These are phyloP conservation scores for Vaucheria bursata DNA, from an alignment of 352 stramenopile genomes.

Conservation along the genomic window DNA sequence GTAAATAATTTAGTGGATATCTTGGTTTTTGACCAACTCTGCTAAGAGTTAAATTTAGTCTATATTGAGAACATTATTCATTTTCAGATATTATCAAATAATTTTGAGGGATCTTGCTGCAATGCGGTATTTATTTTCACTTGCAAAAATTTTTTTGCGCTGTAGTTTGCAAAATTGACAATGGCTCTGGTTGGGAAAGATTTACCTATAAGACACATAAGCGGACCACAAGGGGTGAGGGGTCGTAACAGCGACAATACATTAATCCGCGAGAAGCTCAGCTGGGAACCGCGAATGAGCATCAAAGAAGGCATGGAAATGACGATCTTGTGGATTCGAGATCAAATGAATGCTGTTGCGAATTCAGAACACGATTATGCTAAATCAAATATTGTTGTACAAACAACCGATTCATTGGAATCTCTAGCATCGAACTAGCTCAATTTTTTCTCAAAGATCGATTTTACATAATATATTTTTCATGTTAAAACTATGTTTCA, in stretches of 20 bases:
- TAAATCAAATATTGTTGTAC: conserved; percentile 43
- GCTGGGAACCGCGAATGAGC: conserved; percentile 64
- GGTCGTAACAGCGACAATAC: conserved; percentile 74
- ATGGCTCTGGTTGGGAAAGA: conserved; percentile 51
- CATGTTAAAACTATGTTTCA: too few relatives aligned
- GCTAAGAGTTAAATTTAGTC: too few relatives aligned
- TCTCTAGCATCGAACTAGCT: conserved; percentile 22
- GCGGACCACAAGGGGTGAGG: conserved; percentile 68
- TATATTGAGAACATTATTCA: too few relatives aligned
- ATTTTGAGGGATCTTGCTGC: too few relatives aligned
- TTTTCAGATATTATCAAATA: too few relatives aligned
- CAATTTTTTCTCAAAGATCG: too few relatives aligned
- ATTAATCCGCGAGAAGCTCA: conserved; percentile 69
- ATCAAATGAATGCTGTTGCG: conserved; percentile 42
- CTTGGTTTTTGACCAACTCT: too few relatives aligned
- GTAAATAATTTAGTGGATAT: too few relatives aligned
- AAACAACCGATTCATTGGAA: conserved; percentile 47
- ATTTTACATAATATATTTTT: too few relatives aligned
- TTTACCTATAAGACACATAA: conserved; percentile 72
- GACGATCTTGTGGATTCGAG: conserved; percentile 78
- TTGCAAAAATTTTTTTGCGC: too few relatives aligned
- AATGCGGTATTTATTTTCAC: too few relatives aligned
- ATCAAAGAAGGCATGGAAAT: conserved; percentile 64
- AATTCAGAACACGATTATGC: conserved; percentile 21
- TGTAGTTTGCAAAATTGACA: conserved; percentile 44